A percentile compares a stretch with the other conserved stretches of the same genome.
These are phyloP conservation scores for Fusarium sp. DNA, from an alignment of 2,329 filamentous ascomycete genomes.

Conservation along the genomic window DNA sequence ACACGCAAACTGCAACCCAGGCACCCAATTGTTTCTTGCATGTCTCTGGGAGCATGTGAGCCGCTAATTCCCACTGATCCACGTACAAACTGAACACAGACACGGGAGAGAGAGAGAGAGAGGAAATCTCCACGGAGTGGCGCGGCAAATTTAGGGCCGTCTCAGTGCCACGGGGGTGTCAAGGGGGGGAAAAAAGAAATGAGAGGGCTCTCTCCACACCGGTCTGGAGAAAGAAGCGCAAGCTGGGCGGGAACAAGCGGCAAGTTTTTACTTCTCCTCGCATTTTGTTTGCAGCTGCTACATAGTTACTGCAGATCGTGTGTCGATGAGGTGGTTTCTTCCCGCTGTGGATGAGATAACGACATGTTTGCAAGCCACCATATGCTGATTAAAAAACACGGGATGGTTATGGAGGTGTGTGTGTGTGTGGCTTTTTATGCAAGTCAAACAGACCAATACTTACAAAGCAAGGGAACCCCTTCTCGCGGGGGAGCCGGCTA, in stretches of 20 bases:
- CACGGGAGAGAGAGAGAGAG: not conserved
- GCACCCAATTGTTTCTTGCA: not conserved
- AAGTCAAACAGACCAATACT: not conserved
- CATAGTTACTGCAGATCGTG: not conserved
- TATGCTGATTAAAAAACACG: not conserved
- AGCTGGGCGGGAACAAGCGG: not conserved
- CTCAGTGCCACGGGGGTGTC: not conserved
- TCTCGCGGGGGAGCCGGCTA: not conserved
- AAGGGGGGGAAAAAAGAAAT: not conserved
- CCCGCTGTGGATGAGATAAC: not conserved
- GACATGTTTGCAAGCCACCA: not conserved
- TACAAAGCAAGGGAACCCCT: not conserved
- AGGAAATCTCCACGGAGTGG: not conserved
- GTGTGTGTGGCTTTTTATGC: not conserved
- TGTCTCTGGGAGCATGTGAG: constrained; percentile 1
- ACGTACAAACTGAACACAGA: not conserved
- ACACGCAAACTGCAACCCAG: not conserved
- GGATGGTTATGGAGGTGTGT: not conserved
- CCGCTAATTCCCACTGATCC: not conserved
- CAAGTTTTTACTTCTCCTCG: not conserved
- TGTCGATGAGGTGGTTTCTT: not conserved
- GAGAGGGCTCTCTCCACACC: not conserved
- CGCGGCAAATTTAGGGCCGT: not conserved
- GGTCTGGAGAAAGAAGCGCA: not conserved
- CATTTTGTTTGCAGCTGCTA: not conserved